Base-by-base conservation (phyloP, 495 filamentous ascomycete genomes). In the Neohortaea acidophila region DNA sequence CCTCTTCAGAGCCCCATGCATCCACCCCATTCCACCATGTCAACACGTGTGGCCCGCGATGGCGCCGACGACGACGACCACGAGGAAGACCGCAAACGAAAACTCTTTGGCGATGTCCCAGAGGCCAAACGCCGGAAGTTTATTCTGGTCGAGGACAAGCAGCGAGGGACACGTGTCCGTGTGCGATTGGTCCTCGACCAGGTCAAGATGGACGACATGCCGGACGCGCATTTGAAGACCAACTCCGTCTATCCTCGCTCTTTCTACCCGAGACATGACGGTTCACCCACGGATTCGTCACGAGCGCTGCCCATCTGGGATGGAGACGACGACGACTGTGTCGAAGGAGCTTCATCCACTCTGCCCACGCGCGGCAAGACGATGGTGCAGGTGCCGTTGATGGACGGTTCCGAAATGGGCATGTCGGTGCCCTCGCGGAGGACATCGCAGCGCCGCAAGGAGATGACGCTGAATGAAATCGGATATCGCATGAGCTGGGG, bases 401-500 rank as follows among this genome's bases (percentile, higher is more conserved):
- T 78, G 12, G 85, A 93, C 38, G 79, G 78, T 1, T 56, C 46
- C 21, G 79, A 84, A 35, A 65, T 64, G 23, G 72, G 78, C 35
- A 63, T 91, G 25, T 69, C 73, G 0, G 76, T 87, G 15, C 86
- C 87, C 15, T 66, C 73, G 29, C 68, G 85, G 45, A 73, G 73
- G 14, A 68, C 67, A 38, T 60, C 65, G 28, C 69, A 72, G 36
- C 72, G 81, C 33, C 70, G 64, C 28, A 86, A 83, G 59, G 87
- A 97, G 54, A 70, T 84, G 3, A 63, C 79, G 33, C 55, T 97
- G 45, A 97, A 97, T 51, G 85, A 96, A 52, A 56, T 96, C 33
- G 89, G 84, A 0, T 94, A 91, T 52, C 72, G 87, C 12, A 91
- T 97, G 77, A 82, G 79, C 29, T 97, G 89, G 89, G 73, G 81